Evolutionary conservation across 2,329 filamentous ascomycete species (phyloP).

Genomic region (Fusarium virguliforme): DNA sequence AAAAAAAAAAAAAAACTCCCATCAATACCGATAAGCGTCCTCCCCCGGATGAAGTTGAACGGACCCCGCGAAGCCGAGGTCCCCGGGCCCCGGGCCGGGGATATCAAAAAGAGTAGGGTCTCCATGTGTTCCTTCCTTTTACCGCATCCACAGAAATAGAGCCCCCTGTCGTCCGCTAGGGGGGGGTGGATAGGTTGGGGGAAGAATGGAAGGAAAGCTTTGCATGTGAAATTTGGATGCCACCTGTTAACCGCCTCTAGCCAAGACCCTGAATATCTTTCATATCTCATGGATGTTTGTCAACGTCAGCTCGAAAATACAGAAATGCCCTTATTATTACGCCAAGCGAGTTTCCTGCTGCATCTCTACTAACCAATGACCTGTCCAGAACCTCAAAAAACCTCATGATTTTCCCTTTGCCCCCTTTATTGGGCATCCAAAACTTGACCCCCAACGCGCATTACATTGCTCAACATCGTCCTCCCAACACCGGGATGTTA

Average conservation of each 20-base stretch:
- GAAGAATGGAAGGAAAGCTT: neutral
- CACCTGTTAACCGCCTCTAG: neutral
- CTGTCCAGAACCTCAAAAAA: neutral
- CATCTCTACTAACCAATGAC: neutral
- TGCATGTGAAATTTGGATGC: slow-evolving; percentile 9
- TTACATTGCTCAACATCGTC: neutral
- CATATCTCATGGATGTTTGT: neutral
- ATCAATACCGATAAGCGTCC: neutral
- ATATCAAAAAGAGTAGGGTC: slow-evolving; percentile 1
- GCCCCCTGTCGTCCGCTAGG: slow-evolving; percentile 11
- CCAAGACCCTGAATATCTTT: neutral
- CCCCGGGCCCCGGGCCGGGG: slow-evolving; percentile 20
- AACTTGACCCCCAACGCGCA: neutral
- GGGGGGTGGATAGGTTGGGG: slow-evolving; percentile 6
- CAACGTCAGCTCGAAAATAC: slow-evolving; percentile 3
- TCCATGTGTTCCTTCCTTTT: neutral
- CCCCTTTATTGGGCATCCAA: neutral
- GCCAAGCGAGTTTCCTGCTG: neutral
- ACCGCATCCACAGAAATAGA: slow-evolving; percentile 1
- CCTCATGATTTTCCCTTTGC: neutral
- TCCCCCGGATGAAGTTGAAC: neutral
- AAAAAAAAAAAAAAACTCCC: no score
- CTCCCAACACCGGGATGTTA: slow-evolving; percentile 1
- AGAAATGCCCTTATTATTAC: neutral
- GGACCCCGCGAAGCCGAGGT: slow-evolving; percentile 47